phyloP scores from a whole-genome alignment of 1,284 basidiomycete species.

The Fomitiporia mediterranea region DNA sequence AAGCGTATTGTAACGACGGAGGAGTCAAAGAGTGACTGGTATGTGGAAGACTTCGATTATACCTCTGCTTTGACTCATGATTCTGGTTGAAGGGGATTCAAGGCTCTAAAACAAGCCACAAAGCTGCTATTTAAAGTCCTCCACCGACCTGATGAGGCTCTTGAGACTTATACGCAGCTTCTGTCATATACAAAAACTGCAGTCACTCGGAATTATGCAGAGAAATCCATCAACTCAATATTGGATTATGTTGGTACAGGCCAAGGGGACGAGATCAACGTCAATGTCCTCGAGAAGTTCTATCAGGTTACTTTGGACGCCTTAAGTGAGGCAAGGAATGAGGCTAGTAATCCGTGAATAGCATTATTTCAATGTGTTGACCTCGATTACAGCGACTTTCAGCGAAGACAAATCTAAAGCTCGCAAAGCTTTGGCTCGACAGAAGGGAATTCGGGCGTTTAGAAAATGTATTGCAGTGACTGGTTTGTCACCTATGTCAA shows the following conservation, averaged over 20 bases:
- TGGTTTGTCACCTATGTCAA: not conserved
- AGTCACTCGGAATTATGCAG: slow-evolving; percentile 88
- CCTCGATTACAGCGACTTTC: slow-evolving; percentile 67
- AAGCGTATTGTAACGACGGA: slow-evolving; percentile 85
- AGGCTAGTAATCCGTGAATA: slow-evolving; percentile 47
- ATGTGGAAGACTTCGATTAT: slow-evolving; percentile 12
- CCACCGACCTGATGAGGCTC: slow-evolving; percentile 76
- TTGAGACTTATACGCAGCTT: slow-evolving; percentile 81
- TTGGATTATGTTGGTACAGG: slow-evolving; percentile 97
- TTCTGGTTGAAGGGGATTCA: slow-evolving; percentile 80
- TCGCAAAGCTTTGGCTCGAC: slow-evolving; percentile 97
- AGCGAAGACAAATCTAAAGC: slow-evolving; percentile 93
- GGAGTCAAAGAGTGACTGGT: slow-evolving; percentile 92
- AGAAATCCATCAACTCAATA: slow-evolving; percentile 98
- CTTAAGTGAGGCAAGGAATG: slow-evolving; percentile 91
- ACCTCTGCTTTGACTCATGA: not conserved
- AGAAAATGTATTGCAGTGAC: slow-evolving; percentile 53
- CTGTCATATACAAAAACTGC: slow-evolving; percentile 91
- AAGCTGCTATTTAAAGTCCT: slow-evolving; percentile 87
- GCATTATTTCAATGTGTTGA: not conserved
- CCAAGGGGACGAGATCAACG: slow-evolving; percentile 77
- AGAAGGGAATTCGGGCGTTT: slow-evolving; percentile 87
- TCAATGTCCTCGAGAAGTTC: slow-evolving; percentile 89
- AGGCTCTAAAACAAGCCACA: slow-evolving; percentile 95
- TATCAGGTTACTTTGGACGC: slow-evolving; percentile 92